phyloP scores from a whole-genome alignment of 106 monocot genomes.

The Phalaenopsis equestris region DNA sequence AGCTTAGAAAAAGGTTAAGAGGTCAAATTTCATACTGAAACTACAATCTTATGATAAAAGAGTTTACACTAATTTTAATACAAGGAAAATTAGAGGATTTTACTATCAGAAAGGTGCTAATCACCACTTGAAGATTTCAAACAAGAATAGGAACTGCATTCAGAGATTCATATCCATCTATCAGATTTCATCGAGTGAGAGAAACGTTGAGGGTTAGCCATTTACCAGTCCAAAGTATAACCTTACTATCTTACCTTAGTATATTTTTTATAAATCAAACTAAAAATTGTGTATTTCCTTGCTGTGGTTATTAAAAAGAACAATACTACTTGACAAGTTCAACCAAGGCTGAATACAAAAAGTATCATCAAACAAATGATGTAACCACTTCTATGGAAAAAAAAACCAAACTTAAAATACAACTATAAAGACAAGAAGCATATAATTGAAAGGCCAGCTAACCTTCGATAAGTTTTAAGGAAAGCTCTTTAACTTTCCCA shows the following conservation, averaged over 20 bases:
- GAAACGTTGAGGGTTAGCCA: not conserved
- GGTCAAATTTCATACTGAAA: not conserved
- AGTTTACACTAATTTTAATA: not conserved
- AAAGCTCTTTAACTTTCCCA: slow-evolving; percentile 60
- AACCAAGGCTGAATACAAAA: not conserved
- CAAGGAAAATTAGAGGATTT: not conserved
- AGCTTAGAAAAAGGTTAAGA: not conserved
- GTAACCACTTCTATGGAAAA: not conserved
- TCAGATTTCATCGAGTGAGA: not conserved
- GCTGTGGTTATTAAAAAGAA: not conserved
- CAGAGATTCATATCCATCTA: not conserved
- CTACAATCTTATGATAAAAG: not conserved
- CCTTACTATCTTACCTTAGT: not conserved
- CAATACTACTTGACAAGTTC: not conserved
- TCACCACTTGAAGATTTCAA: not conserved
- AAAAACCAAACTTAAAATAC: not conserved
- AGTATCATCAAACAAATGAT: not conserved
- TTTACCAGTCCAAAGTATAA: not conserved
- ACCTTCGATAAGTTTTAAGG: slow-evolving; percentile 72
- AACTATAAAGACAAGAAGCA: not conserved
- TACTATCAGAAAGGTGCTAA: not conserved
- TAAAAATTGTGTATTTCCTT: not conserved
- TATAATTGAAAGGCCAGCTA: slow-evolving; percentile 6
- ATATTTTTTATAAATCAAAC: not conserved
- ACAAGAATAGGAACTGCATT: not conserved